Conservation (phyloP, 2,329 filamentous ascomycete species). For the Sphaerulina vaccinii region DNA sequence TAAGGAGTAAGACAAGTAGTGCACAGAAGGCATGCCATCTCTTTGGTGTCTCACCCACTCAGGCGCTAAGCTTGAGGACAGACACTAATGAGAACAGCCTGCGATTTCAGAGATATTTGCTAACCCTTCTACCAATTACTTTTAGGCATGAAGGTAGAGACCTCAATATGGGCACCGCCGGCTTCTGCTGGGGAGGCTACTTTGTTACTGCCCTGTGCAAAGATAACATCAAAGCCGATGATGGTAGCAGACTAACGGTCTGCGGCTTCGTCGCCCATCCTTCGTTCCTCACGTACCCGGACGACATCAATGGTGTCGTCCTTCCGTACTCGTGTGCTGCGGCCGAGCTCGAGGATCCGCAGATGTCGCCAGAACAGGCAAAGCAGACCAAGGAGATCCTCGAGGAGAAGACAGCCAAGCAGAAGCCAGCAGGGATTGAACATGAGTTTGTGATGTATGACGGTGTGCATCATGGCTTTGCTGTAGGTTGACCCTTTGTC, state of each 20-base stretch:
- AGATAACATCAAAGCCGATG: slow-evolving; percentile 32
- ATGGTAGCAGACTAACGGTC: slow-evolving; percentile 35
- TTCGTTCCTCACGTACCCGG: slow-evolving; percentile 35
- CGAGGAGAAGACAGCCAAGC: slow-evolving; percentile 36
- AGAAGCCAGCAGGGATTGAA: slow-evolving; percentile 36
- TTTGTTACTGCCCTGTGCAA: slow-evolving; percentile 38
- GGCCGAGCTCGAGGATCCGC: slow-evolving; percentile 32
- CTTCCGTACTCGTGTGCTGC: slow-evolving; percentile 39
- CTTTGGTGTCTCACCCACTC: too few relatives aligned
- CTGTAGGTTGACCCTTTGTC: slow-evolving; percentile 22
- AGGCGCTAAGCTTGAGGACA: too few relatives aligned
- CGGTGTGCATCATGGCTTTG: slow-evolving; percentile 41
- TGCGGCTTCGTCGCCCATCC: slow-evolving; percentile 41
- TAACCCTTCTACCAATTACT: too few relatives aligned
- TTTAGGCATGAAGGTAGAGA: slow-evolving; percentile 32
- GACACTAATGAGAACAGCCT: too few relatives aligned
- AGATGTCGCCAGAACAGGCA: slow-evolving; percentile 35
- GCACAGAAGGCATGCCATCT: too few relatives aligned
- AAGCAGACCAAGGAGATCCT: slow-evolving; percentile 37
- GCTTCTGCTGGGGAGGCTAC: slow-evolving; percentile 37
- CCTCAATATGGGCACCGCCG: slow-evolving; percentile 22
- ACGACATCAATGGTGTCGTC: slow-evolving; percentile 37
- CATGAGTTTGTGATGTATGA: slow-evolving; percentile 42
- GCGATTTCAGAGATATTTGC: too few relatives aligned
- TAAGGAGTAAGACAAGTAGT: slow-evolving; percentile 19